phyloP scores from a whole-genome alignment of 2,329 filamentous ascomycete genomes.

The Colletotrichum euphorbiae region DNA sequence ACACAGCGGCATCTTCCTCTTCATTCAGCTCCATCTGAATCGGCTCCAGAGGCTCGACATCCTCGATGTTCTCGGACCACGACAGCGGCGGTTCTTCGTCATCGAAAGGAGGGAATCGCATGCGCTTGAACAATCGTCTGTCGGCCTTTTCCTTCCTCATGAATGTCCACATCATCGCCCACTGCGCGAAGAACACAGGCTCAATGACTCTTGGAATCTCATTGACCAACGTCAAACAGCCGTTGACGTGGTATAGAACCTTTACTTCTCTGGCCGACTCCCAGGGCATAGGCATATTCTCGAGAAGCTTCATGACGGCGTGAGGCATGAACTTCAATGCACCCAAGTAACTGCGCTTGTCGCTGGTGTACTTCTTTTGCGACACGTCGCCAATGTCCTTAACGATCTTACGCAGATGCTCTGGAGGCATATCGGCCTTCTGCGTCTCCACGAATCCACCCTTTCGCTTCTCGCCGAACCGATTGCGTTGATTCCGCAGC shows the following conservation, averaged over 20 bases:
- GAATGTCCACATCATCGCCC: slow-evolving; percentile 99
- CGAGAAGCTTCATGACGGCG: slow-evolving; percentile 93
- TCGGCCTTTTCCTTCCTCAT: slow-evolving; percentile 99
- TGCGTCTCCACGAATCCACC: slow-evolving; percentile 97
- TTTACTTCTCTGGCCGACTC: slow-evolving; percentile 96
- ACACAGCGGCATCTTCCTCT: slow-evolving; percentile 88
- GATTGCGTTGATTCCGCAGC: slow-evolving; percentile 89
- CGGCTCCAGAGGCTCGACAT: slow-evolving; percentile 95
- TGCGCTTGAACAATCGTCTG: slow-evolving; percentile 94
- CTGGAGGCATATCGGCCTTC: slow-evolving; percentile 98
- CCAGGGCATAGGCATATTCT: slow-evolving; percentile 99
- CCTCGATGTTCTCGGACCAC: slow-evolving; percentile 99
- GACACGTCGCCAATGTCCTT: slow-evolving; percentile 99
- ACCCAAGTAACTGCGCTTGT: slow-evolving; percentile 97
- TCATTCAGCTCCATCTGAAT: slow-evolving; percentile 99
- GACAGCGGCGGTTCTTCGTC: slow-evolving; percentile 97
- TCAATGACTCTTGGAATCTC: slow-evolving; percentile 97
- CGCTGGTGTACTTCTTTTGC: slow-evolving; percentile 98
- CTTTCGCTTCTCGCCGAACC: slow-evolving; percentile 97
- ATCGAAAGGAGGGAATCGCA: slow-evolving; percentile 98
- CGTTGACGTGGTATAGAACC: slow-evolving; percentile 98
- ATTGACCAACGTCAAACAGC: slow-evolving; percentile 95
- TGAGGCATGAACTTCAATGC: slow-evolving; percentile 99
- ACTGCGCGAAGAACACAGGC: slow-evolving; percentile 97
- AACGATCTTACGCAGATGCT: slow-evolving; percentile 98